Evolutionary conservation across 768 basidiomycete species (phyloP), one percentile per base, ranked within the genome.

Genomic region (Hysterangium stoloniferum): DNA sequence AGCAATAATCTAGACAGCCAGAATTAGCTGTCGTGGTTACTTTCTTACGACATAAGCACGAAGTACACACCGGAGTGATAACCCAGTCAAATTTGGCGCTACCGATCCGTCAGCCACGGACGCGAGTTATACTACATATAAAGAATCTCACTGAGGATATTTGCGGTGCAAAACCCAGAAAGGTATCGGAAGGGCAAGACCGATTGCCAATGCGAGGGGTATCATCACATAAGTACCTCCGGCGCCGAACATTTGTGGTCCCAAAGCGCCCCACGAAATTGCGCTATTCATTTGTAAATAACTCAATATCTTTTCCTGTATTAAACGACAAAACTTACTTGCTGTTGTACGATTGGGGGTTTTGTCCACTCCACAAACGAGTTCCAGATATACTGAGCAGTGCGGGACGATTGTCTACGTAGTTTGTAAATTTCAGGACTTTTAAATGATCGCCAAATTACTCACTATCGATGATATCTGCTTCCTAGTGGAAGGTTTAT

Each of bases 231-330:
- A 63, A 1, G 53, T 53, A 11, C 51, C 42, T 3, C 62, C 58
- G 1, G 54, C 53, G 1, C 62, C 59, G 47, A 71, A 71, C 34
- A 72, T 56, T 31, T 69, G 35, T 28, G 62, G 59, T 27, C 61
- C 61, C 1, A 72, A 62, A 7, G 68, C 71, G 38, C 71, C 71
- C 67, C 66, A 72, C 2, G 64, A 58, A 31, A 72, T 64, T 1
- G 68, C 69, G 40, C 60, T 60, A 38, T 60, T 61, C n/a, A 42
- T 42, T 25, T 25, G 41, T 12, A n/a, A n/a, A n/a, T n/a, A n/a
- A n/a, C n/a, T n/a, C n/a, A n/a, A n/a, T n/a, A n/a, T n/a, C n/a
- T n/a, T n/a, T n/a, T n/a, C n/a, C n/a, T 7, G 34, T 31, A 24
- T 36, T 15, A 36, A 22, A 19, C 1, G 13, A 25, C 8, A 20